These are phyloP conservation scores for Breynia disticha DNA, from an alignment of 441 rosid species.

Conservation along the genomic window DNA sequence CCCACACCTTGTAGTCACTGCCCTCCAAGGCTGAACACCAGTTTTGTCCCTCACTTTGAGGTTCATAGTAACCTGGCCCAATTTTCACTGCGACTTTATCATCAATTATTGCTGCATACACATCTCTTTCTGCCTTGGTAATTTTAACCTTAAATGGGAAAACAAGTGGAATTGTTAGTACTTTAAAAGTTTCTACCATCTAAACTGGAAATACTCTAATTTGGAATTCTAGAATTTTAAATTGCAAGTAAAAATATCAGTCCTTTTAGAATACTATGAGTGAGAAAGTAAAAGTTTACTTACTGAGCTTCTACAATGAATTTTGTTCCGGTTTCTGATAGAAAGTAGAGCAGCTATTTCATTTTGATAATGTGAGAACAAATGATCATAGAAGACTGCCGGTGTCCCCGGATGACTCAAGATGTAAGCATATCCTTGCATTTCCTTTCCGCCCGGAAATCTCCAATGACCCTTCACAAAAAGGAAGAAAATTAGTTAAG, in stretches of 20 bases:
- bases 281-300: conserved; percentile 18
- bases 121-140: conserved; percentile 65
- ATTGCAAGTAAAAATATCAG: background rate
- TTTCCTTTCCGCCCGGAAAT: conserved; percentile 84
- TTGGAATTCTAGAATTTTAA: background rate
- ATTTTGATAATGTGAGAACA: conserved; percentile 60
- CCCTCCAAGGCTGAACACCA: conserved; percentile 70
- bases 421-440: conserved; percentile 96
- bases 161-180: too few species aligned
- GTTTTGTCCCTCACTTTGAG: conserved; percentile 35
- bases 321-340: conserved; percentile 55
- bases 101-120: conserved; percentile 72
- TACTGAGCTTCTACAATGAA: conserved; percentile 80
- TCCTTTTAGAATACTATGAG: background rate
- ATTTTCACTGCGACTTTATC: conserved; percentile 75
- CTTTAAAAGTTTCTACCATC: too few species aligned
- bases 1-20: conserved; percentile 81
- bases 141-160: conserved; percentile 39
- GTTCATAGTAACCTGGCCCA: conserved; percentile 82
- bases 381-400: conserved; percentile 76
- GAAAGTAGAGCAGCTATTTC: conserved; percentile 68
- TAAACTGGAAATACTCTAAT: too few species aligned
- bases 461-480: conserved; percentile 83
- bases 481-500: conserved; percentile 1
- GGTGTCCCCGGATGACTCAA: conserved; percentile 97